phyloP scores from a whole-genome alignment of 2,329 filamentous ascomycete genomes.

The Escovopsis sp. region DNA sequence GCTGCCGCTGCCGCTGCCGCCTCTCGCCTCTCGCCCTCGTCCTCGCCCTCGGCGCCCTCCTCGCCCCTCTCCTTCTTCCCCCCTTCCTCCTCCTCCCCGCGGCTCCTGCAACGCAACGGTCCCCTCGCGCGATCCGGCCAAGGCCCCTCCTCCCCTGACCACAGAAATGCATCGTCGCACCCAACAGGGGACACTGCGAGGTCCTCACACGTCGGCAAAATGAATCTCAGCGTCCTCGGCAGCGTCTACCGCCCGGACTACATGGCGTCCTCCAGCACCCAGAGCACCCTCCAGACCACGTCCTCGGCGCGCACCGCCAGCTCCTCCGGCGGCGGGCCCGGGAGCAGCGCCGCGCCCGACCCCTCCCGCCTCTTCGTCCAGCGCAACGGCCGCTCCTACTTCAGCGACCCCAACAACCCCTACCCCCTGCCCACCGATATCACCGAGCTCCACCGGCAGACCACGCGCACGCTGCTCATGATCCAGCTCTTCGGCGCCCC shows the following conservation, averaged over 20 bases:
- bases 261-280: slow-evolving; percentile 30
- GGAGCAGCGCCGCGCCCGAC: slow-evolving; percentile 15
- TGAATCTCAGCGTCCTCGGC: slow-evolving; percentile 19
- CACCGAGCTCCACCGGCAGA: slow-evolving; percentile 75
- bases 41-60: too few relatives aligned
- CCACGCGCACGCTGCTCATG: slow-evolving; percentile 64
- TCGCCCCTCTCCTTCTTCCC: too few relatives aligned
- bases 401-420: slow-evolving; percentile 52
- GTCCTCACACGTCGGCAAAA: slow-evolving; percentile 15
- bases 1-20: neutral
- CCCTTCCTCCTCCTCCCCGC: too few relatives aligned
- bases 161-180: slow-evolving; percentile 25
- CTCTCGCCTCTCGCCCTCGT: too few relatives aligned
- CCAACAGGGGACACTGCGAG: slow-evolving; percentile 15
- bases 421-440: slow-evolving; percentile 88
- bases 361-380: slow-evolving; percentile 45
- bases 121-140: slow-evolving; percentile 10
- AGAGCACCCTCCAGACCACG: slow-evolving; percentile 26
- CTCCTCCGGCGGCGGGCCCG: slow-evolving; percentile 21
- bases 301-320: slow-evolving; percentile 30
- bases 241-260: slow-evolving; percentile 27
- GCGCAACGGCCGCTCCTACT: slow-evolving; percentile 68
- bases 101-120: too few relatives aligned
- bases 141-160: slow-evolving; percentile 11
- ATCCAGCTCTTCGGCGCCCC: slow-evolving; percentile 70